Evolutionary conservation across 306 rosid species (phyloP).

Genomic region (Cucurbita ficifolia): DNA sequence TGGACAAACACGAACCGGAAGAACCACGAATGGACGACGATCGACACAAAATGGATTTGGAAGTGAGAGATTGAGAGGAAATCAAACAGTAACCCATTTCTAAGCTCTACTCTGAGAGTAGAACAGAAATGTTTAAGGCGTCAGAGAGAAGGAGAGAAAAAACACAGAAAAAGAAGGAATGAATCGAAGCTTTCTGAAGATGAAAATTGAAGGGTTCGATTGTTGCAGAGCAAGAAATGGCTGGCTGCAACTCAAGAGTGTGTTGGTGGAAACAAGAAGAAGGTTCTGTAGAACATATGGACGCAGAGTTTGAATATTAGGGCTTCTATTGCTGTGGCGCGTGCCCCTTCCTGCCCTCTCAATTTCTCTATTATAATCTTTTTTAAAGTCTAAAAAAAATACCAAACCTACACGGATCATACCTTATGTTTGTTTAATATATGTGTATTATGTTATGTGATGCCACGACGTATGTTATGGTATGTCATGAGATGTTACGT

Average conservation of each 20-base stretch:
- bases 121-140: not conserved
- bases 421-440: no score
- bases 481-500: no score
- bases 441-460: no score
- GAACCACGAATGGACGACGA: not conserved
- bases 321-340: not conserved
- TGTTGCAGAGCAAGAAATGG: not conserved
- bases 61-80: slow-evolving; percentile 11
- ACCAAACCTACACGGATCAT: no score
- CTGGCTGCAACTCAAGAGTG: not conserved
- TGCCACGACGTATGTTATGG: no score
- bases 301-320: not conserved
- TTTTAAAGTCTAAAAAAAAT: no score
- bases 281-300: not conserved
- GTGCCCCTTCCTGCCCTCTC: not conserved
- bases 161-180: no score
- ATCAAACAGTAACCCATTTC: slow-evolving; percentile 24
- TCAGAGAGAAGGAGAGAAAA: not conserved
- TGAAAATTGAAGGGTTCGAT: not conserved
- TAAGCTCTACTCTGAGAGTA: not conserved
- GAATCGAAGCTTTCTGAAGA: not conserved
- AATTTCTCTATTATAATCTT: no score
- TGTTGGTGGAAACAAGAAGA: not conserved
- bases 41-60: slow-evolving; percentile 1
- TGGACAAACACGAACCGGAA: slow-evolving; percentile 8